Conservation (phyloP, 805 yeast genomes). For the Naumovozyma dairenensis region DNA sequence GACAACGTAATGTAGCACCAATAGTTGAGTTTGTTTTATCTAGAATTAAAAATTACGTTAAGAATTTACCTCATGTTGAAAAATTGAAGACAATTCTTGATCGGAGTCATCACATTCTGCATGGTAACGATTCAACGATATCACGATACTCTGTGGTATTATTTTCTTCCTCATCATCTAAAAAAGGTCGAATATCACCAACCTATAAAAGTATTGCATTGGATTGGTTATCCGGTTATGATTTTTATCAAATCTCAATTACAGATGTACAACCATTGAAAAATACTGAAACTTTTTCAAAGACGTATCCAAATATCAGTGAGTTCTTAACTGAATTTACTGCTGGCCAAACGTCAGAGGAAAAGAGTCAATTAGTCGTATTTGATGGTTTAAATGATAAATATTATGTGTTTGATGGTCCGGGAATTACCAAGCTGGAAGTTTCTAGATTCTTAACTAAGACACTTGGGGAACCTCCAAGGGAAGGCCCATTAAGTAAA, state of each 20-base stretch:
- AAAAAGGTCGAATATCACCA: constrained; percentile 41
- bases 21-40: constrained; percentile 46
- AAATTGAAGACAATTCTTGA: constrained; percentile 24
- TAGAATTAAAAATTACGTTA: constrained; percentile 57
- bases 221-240: constrained; percentile 47
- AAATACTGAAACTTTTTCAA: constrained; percentile 4
- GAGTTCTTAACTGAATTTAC: constrained; percentile 10
- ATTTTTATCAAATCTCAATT: constrained; percentile 37
- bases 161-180: constrained; percentile 39
- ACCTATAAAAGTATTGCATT: constrained; percentile 57
- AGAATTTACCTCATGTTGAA: constrained; percentile 33
- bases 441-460: constrained; percentile 19
- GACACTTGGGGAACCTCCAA: constrained; percentile 15
- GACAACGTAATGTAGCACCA: constrained; percentile 48
- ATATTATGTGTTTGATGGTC: constrained; percentile 12
- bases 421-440: constrained; percentile 14
- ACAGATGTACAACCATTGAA: constrained; percentile 14
- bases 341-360: constrained; percentile 10
- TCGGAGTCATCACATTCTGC: too few relatives aligned
- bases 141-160: constrained; percentile 37
- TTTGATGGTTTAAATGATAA: constrained; percentile 16
- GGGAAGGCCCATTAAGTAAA: constrained; percentile 27
- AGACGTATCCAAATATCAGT: constrained; percentile 17
- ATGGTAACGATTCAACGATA: constrained; percentile 7
- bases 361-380: constrained; percentile 13